Evolutionary conservation across 225 moss, liverwort and hornwort species (phyloP), one percentile per base, ranked within the genome.

Genomic region (Marchantia paleacea): DNA sequence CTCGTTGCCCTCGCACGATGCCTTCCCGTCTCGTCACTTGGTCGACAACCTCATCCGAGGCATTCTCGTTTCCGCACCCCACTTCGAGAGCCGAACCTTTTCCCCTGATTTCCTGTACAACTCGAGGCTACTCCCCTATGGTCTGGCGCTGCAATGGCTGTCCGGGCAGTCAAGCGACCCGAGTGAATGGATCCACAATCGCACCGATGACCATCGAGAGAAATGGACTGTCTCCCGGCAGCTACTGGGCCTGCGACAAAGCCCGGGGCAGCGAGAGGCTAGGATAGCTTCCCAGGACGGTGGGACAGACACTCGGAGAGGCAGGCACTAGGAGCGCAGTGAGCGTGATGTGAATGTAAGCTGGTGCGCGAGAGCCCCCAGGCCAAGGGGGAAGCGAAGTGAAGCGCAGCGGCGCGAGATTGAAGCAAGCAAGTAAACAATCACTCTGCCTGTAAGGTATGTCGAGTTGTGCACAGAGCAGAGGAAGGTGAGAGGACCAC

Each of bases 141-240:
- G 31, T 67, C 71, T 71, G 71, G 0, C 22, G 6, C 50, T 49
- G 71, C 71, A 71, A 71, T 71, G 13, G 71, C 71, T 71, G 47
- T 31, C 49, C 22, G 48, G 47, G 68, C 68, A 29, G 68, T 68
- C n/a, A 16, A 68, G 15, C 9, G 31, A 14, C 29, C 25, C 25
- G 68, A 25, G 10, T 0, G 30, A 30, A 71, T 39, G 53, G 73
- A 73, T 73, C 73, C 73, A 72, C 71, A 72, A 72, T 72, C 71
- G 3, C 10, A 67, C 30, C 71, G 51, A 52, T n/a, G 22, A n/a
- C 22, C 73, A 26, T 25, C 52, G 25, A 25, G 26, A 52, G 52
- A 73, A 25, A n/a, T 20, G 24, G 26, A 14, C 52, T 73, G 31
- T 49, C 48, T 20, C 49, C 39, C 39, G 30, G 49, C 71, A 68